phyloP scores from a whole-genome alignment of 768 basidiomycete genomes.

The Ramaria sp. region DNA sequence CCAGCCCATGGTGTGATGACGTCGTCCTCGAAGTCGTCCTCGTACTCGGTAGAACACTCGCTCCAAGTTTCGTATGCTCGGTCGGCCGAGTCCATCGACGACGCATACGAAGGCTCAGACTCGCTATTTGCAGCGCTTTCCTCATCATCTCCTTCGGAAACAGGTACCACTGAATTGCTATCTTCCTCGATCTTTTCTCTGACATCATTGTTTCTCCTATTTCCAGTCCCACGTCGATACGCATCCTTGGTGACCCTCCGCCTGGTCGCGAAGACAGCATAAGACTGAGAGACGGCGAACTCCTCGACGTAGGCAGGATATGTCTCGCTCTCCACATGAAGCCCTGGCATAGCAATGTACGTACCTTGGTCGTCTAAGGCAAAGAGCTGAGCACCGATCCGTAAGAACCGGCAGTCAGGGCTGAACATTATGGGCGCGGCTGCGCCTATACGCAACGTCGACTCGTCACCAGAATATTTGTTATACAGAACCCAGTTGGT shows the following conservation, averaged over 20 bases:
- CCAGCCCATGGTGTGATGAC: constrained; percentile 13
- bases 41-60: constrained; percentile 12
- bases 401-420: neutral
- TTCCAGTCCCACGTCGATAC: neutral
- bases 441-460: neutral
- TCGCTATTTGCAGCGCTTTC: neutral
- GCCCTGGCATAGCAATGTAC: neutral
- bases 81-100: constrained; percentile 6
- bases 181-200: neutral
- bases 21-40: constrained; percentile 10
- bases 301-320: constrained; percentile 5
- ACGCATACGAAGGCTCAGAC: neutral
- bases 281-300: neutral
- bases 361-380: neutral
- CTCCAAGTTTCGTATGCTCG: constrained; percentile 16
- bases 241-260: neutral
- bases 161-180: neutral
- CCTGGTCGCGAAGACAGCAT: neutral
- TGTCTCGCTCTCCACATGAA: neutral
- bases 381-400: constrained; percentile 5
- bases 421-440: constrained; percentile 3
- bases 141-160: neutral
- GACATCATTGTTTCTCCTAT: neutral
- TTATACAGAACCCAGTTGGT: neutral
- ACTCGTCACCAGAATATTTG: neutral